Percentiles rank a stretch among this genome's conserved stretches.
Evolutionary conservation across 225 moss, liverwort and hornwort genomes (phyloP).

Genomic region (Climacium dendroides): DNA sequence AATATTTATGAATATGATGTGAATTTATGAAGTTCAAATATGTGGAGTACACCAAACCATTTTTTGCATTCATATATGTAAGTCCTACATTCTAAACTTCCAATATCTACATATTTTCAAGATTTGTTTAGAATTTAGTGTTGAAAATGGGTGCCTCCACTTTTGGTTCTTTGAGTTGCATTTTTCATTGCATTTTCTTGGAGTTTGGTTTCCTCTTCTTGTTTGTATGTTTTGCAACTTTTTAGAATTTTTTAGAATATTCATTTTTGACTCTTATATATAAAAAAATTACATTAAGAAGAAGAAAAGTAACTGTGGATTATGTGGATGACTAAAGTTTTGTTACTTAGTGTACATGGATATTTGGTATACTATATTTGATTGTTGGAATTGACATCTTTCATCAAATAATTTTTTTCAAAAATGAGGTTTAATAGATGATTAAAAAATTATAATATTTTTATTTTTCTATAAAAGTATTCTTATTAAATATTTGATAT

Average conservation of each 20-base stretch:
- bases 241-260: not conserved
- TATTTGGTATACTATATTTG: not conserved
- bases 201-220: not conserved
- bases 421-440: not conserved
- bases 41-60: rapidly evolving
- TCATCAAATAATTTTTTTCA: rapidly evolving
- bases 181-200: not conserved
- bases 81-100: rapidly evolving
- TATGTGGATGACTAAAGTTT: not conserved
- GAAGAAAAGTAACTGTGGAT: rapidly evolving
- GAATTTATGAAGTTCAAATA: too few relatives aligned
- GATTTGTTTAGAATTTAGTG: not conserved
- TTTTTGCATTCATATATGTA: not conserved
- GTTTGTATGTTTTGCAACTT: not conserved
- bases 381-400: rapidly evolving
- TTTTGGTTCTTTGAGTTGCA: not conserved
- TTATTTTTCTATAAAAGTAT: not conserved
- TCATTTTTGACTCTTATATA: not conserved
- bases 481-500: rapidly evolving
- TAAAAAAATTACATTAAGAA: not conserved
- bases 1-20: not conserved
- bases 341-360: not conserved
- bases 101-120: not conserved
- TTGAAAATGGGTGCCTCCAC: not conserved
- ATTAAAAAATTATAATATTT: not conserved